These are phyloP conservation scores for Candida ficus DNA, from an alignment of 805 yeast genomes.

Conservation along the genomic window DNA sequence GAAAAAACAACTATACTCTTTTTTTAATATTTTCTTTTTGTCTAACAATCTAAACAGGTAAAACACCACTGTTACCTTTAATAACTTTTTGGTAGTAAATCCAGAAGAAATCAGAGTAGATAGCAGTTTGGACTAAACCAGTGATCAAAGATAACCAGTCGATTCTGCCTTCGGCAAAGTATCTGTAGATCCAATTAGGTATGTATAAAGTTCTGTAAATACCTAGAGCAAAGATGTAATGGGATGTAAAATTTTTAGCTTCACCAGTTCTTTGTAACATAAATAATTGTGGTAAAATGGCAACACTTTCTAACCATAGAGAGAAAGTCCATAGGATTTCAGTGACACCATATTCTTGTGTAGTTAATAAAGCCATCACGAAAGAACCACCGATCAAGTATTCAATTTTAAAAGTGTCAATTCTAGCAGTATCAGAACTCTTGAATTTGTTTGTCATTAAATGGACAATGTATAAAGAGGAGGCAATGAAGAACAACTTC, in stretches of 20 bases:
- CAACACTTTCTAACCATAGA: constrained; percentile 88
- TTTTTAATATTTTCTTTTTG: too few species aligned
- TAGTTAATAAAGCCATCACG: constrained; percentile 56
- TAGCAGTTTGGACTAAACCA: constrained; percentile 78
- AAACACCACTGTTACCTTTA: constrained; percentile 69
- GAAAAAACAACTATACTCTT: too few species aligned
- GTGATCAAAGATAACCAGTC: constrained; percentile 72
- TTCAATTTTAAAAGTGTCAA: constrained; percentile 69
- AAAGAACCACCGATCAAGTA: constrained; percentile 64
- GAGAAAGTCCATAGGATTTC: constrained; percentile 86
- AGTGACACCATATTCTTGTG: constrained; percentile 52
- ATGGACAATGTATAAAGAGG: constrained; percentile 71
- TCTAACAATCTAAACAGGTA: constrained; percentile 39
- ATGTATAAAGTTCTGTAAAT: constrained; percentile 83
- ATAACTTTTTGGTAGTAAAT: constrained; percentile 79
- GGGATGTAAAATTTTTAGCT: constrained; percentile 82
- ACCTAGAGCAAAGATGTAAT: constrained; percentile 92
- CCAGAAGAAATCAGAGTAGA: constrained; percentile 95
- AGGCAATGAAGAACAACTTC: constrained; percentile 75
- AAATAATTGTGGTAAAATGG: constrained; percentile 89
- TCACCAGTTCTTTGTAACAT: constrained; percentile 86
- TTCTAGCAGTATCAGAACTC: constrained; percentile 45
- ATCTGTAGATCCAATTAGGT: constrained; percentile 94
- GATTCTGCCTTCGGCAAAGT: constrained; percentile 51
- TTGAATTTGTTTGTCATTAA: constrained; percentile 61